These are phyloP conservation scores for Suhomyces sp. DNA, from an alignment of 805 yeast genomes.

Conservation along the genomic window DNA sequence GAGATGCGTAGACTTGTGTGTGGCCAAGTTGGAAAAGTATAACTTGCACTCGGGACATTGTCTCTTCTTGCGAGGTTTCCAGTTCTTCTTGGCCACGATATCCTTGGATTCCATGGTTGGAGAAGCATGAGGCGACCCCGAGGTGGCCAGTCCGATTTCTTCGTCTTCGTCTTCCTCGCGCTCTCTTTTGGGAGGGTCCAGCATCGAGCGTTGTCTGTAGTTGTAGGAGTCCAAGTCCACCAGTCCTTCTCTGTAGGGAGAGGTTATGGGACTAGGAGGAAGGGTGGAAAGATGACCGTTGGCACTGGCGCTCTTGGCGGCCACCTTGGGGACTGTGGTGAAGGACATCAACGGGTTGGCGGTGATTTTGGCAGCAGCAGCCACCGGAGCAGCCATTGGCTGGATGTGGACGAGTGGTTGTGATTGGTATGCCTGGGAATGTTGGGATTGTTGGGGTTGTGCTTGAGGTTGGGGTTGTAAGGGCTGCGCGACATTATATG, in stretches of 20 bases:
- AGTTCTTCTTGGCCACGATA: slow-evolving; percentile 15
- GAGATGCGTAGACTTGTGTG: slow-evolving; percentile 78
- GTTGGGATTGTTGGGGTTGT: slow-evolving; percentile 2
- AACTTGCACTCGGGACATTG: slow-evolving; percentile 70
- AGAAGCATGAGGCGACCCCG: slow-evolving; percentile 6
- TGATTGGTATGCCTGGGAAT: neutral
- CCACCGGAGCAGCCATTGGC: too few species aligned
- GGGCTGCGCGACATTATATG: neutral
- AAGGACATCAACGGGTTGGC: neutral
- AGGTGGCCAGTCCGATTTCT: slow-evolving; percentile 8
- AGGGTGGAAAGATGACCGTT: neutral
- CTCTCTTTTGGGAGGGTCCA: slow-evolving; percentile 13
- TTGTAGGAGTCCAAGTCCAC: slow-evolving; percentile 2
- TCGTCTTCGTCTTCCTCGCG: slow-evolving; percentile 2
- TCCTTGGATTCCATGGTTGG: slow-evolving; percentile 3
- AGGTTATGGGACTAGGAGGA: slow-evolving; percentile 15
- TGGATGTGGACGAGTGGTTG: too few species aligned
- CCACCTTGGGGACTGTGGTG: too few species aligned
- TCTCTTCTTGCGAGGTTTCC: slow-evolving; percentile 60
- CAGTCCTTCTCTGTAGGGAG: slow-evolving; percentile 14
- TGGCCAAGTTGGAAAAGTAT: slow-evolving; percentile 75
- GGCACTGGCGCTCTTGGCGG: neutral
- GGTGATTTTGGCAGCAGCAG: too few species aligned
- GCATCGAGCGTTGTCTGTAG: slow-evolving; percentile 14
- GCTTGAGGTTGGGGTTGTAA: slow-evolving; percentile 1